These are phyloP conservation scores for Clavispora phyllophila DNA, from an alignment of 805 yeast genomes.

Conservation along the genomic window DNA sequence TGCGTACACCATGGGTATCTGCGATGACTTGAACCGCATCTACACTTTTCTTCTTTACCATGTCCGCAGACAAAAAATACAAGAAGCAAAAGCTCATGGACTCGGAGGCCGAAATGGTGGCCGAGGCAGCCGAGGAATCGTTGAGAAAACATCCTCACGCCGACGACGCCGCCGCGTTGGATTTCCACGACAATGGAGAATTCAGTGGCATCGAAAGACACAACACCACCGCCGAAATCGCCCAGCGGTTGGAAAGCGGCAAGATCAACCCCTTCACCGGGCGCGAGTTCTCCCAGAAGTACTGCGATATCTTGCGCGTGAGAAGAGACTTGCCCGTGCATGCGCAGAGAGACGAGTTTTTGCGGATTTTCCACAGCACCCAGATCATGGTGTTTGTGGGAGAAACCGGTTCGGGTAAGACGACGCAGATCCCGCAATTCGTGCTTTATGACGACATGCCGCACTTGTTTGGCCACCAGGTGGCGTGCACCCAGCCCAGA, in stretches of 20 bases:
- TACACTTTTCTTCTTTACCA: conserved; percentile 1
- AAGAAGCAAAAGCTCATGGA: conserved; percentile 43
- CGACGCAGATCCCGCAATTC: conserved; percentile 97
- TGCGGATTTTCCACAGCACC: conserved; percentile 73
- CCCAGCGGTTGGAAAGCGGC: conserved; percentile 54
- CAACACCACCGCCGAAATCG: conserved; percentile 61
- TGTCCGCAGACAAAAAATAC: conserved; percentile 15
- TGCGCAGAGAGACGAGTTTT: conserved; percentile 85
- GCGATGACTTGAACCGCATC: not conserved
- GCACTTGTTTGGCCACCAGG: conserved; percentile 73
- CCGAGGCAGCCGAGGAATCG: conserved; percentile 61
- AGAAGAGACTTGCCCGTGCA: conserved; percentile 92
- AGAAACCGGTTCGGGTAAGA: conserved; percentile 98
- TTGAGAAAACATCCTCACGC: conserved; percentile 46
- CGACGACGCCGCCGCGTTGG: conserved; percentile 27
- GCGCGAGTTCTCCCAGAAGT: conserved; percentile 51
- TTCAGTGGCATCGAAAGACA: conserved; percentile 53
- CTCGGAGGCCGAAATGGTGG: conserved; percentile 59
- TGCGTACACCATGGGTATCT: not conserved
- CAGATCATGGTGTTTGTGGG: conserved; percentile 98
- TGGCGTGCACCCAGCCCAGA: conserved; percentile 96
- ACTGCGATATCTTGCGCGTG: conserved; percentile 68
- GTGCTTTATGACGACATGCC: conserved; percentile 91
- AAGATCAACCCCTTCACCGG: conserved; percentile 79
- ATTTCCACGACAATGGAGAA: conserved; percentile 64